Base-by-base conservation (phyloP, 176 grass and related monocot species). In the Olyra latifolia region DNA sequence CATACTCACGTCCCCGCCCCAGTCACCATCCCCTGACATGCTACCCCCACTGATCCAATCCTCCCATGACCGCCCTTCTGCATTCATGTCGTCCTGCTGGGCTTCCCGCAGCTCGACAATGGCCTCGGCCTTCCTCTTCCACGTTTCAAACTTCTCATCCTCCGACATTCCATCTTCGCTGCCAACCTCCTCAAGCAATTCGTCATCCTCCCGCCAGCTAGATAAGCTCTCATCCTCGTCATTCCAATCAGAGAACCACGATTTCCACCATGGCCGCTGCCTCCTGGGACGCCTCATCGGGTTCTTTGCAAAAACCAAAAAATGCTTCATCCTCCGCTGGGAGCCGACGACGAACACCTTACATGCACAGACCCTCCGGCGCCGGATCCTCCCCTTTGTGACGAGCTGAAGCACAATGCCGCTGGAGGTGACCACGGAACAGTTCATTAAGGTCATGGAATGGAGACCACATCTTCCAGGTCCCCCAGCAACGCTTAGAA, bases 121-220 rank as follows among this genome's bases (percentile, higher is more conserved):
- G 3, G 95, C 95, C 88, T 98, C 92, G 3, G 95, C 90, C 29
- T 87, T 91, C 38, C 83, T 95, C 87, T 77, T 98, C 95, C 95
- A 98, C 15, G 86, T 44, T 62, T 95, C 83, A 3, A 94, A 98
- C 87, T 93, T 94, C 52, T 95, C 95, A 14, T 91, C 65, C 52
- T 93, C 89, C 45, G 90, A 74, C 71, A 80, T 59, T 10, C 79
- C 83, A 50, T 87, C 75, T 43, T 85, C 58, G 23, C 57, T 63
- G 10, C 11, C 32, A 50, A 71, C 84, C 27, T 86, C 86, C n/a
- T 85, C 83, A 0, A 91, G 67, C 78, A 80, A 40, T 12, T 84
- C 59, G 23, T 83, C 84, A 39, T 96, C 93, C 27, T 72, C 84
- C 69, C 83, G 89, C 73, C 71, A 85, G 8, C 81, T 83, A 43